Conservation (phyloP, 2,329 filamentous ascomycete genomes). For the Botrytis deweyae region DNA sequence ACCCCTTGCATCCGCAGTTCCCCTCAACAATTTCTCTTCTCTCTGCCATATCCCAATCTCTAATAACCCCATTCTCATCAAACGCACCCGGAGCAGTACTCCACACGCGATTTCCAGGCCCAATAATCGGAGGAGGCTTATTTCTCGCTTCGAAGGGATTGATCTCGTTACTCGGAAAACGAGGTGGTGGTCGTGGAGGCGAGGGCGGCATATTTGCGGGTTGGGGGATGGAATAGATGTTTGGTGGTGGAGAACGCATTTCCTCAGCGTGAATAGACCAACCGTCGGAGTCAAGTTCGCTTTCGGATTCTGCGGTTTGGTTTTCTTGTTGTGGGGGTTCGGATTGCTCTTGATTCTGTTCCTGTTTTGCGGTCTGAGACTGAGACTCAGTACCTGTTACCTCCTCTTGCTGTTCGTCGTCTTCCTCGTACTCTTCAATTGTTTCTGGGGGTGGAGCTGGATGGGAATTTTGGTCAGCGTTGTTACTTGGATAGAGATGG, state of each 20-base stretch:
- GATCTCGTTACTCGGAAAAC: not conserved
- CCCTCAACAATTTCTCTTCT: not conserved
- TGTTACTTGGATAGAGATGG: not conserved
- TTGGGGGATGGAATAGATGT: not conserved
- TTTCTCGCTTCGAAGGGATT: not conserved
- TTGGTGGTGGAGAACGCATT: not conserved
- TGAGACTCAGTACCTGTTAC: not conserved
- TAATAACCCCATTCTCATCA: not conserved
- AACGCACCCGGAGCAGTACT: not conserved
- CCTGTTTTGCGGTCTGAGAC: not conserved
- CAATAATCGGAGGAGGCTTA: not conserved
- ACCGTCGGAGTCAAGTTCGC: not conserved
- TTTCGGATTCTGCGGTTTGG: not conserved
- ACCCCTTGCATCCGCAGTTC: not conserved
- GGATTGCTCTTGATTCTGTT: not conserved
- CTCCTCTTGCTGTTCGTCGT: slow-evolving; percentile 6
- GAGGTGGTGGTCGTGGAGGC: not conserved
- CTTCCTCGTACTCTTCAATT: not conserved
- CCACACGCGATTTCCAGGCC: not conserved
- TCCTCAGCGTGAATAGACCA: not conserved
- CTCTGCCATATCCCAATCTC: not conserved
- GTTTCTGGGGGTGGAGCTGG: not conserved
- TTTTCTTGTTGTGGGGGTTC: not conserved
- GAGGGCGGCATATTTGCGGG: not conserved
- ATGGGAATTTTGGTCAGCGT: not conserved